These are phyloP conservation scores for Pyrenophora graminea DNA, from an alignment of 2,329 filamentous ascomycete genomes.

Conservation along the genomic window DNA sequence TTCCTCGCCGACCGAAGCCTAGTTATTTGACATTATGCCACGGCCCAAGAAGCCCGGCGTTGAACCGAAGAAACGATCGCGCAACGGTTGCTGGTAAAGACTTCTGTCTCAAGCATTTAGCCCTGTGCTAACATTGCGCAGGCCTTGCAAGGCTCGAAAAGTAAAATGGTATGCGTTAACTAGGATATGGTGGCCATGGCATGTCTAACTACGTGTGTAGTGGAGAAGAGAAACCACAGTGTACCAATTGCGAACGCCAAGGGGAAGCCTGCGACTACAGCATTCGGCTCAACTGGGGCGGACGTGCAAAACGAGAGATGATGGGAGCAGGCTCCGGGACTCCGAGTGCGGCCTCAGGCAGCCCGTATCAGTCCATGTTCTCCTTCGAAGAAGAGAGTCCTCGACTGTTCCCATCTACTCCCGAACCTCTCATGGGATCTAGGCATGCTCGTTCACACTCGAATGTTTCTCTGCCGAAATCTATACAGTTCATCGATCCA, in stretches of 20 bases:
- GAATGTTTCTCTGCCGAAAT: constrained; percentile 25
- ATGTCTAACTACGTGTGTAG: constrained; percentile 41
- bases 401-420: constrained; percentile 26
- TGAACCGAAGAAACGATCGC: constrained; percentile 68
- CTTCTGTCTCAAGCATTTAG: background rate
- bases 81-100: constrained; percentile 68
- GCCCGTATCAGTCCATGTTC: constrained; percentile 37
- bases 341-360: constrained; percentile 32
- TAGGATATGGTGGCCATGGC: background rate
- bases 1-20: background rate
- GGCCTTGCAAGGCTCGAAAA: constrained; percentile 79
- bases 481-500: constrained; percentile 34
- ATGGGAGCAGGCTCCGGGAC: constrained; percentile 33
- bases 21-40: constrained; percentile 55
- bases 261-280: constrained; percentile 79
- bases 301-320: constrained; percentile 65
- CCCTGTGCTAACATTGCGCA: constrained; percentile 39
- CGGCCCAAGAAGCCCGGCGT: constrained; percentile 67
- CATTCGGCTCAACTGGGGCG: constrained; percentile 80
- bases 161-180: constrained; percentile 66
- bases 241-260: constrained; percentile 72
- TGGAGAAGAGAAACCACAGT: constrained; percentile 75
- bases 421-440: constrained; percentile 18
- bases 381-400: constrained; percentile 33
- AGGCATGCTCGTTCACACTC: constrained; percentile 35